A percentile compares a stretch with the other conserved stretches of the same genome.
phyloP scores from a whole-genome alignment of 192 early-diverging fungal genomes.

The Glomus cerebriforme region DNA sequence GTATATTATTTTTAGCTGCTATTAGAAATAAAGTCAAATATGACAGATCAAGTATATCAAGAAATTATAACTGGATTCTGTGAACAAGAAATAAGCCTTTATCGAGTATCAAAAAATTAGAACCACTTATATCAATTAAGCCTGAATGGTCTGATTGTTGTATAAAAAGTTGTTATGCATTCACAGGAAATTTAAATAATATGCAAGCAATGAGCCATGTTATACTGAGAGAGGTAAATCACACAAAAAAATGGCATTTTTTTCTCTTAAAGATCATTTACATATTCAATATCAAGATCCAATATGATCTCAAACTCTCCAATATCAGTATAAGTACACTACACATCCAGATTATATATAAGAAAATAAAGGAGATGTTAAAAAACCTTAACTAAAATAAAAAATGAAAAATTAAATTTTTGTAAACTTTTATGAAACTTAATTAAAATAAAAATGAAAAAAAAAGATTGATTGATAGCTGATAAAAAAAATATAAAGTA shows the following conservation, averaged over 20 bases:
- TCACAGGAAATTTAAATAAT: neutral
- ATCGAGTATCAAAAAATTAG: neutral
- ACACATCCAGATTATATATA: neutral
- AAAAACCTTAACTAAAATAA: too few species aligned
- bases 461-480: too few species aligned
- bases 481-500: too few species aligned
- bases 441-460: too few species aligned
- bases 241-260: neutral
- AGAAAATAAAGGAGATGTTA: too few species aligned
- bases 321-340: neutral
- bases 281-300: neutral
- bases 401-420: too few species aligned
- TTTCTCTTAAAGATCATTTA: neutral
- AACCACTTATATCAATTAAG: neutral
- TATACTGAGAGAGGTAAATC: neutral
- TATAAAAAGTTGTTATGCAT: neutral
- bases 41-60: neutral
- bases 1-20: too few species aligned
- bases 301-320: neutral
- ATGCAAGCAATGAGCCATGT: neutral
- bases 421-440: too few species aligned
- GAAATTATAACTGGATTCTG: conserved; percentile 36
- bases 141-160: neutral
- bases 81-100: neutral
- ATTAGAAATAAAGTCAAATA: too few species aligned